Evolutionary conservation across 75 land plant genomes (phyloP), one percentile per base, ranked within the genome.

Genomic region (Selaginella tamariscina): DNA sequence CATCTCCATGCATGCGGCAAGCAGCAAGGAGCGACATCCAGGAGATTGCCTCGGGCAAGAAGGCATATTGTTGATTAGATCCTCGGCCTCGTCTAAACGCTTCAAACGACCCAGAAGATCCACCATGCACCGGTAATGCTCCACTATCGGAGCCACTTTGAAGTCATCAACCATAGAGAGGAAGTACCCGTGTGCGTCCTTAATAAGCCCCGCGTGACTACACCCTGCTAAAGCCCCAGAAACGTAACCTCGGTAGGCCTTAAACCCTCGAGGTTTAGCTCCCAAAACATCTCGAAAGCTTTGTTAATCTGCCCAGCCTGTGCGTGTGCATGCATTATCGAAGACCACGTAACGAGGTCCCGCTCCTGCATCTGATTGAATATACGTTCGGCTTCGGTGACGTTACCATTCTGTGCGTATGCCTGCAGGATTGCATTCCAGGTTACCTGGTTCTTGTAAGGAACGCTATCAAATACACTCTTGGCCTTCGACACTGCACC

Each of bases 1-100:
- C 32, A 66, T 66, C 31, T 5, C 22, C 33, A 24, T 66, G 68
- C 5, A 66, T 32, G 24, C 32, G 31, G 33, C 68, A 66, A 1
- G 68, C 32, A 18, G 32, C 68, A 20, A 66, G 68, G 44, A 66
- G 23, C 5, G 68, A 24, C 68, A 66, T 66, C 68, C 68, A 66
- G 1, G 68, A 24, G 29, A 33, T 32, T 1, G 68, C 32, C 8
- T 32, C 24, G 68, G 68, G 33, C 68, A 15, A 5, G 23, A 31
- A 39, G 49, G 49, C 68, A 66, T 66, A 15, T n/a, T 32, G 1
- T 31, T 27, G 49, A 66, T 66, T 44, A 66, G 22, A 0, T 31
- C 32, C 23, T 31, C 32, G 23, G 33, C 68, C 23, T 66, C 68
- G 24, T 66, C 68, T 18, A 66, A 39, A 15, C 49, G 49, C 49